Evolutionary conservation across 805 yeast species (phyloP), one percentile per base, ranked within the genome.

Genomic region (Metschnikowia lachancei): DNA sequence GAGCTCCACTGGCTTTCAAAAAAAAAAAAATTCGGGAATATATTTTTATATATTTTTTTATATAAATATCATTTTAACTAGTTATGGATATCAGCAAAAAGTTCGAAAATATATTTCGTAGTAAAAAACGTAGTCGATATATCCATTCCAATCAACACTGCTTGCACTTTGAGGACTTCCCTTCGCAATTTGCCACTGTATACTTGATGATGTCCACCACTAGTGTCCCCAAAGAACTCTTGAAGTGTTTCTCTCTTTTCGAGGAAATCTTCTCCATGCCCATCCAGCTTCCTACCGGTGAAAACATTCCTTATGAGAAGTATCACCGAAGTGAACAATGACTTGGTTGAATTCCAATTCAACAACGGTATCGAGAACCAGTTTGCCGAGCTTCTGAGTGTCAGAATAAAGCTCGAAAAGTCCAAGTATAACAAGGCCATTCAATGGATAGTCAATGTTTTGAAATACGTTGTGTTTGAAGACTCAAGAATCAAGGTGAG

Each of bases 161-260:
- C 51, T 61, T 91, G 42, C 94, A 89, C 60, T 76, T 87, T 55
- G 97, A 94, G 64, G 80, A 84, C 52, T 84, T 80, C 59, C 77
- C 82, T 45, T 87, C 97, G 1, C 83, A 86, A 57, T 94, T 92
- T 61, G 79, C 87, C 30, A 80, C 85, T 12, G 72, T 90, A 17
- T 79, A 82, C 47, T 61, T 88, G 32, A 63, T 83, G 31, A 62
- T 87, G 59, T 78, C 83, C 9, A 78, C 87, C 1, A 74, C 68
- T 36, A 72, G 57, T 38, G 70, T 81, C 18, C 83, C 77, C 41
- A 68, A 75, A 20, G 59, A 67, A 2, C 67, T 83, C 13, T 68
- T 90, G 43, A 85, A 87, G 2, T 83, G 84, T 48, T 71, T 87
- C 52, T 81, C 82, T 17, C 62, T 78, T 9, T 61, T 91, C 9